Percentiles rank a stretch among this genome's conserved stretches.
phyloP scores from a whole-genome alignment of 2,329 filamentous ascomycete species.

The Aureobasidium sp. region DNA sequence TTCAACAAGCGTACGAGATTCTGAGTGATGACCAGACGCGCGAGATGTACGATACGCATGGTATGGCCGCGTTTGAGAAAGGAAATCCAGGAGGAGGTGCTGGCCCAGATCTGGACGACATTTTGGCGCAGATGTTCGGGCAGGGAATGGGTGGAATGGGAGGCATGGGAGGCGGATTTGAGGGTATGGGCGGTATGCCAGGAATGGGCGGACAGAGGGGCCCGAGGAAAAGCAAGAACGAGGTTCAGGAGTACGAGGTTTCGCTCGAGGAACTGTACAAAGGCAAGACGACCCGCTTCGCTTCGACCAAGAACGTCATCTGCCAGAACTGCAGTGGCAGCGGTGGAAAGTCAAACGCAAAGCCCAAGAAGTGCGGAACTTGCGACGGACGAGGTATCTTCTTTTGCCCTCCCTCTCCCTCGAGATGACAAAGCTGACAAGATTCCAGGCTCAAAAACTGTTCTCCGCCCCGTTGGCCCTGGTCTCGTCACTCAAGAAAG shows the following conservation, averaged over 20 bases:
- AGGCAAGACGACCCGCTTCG: conserved; percentile 95
- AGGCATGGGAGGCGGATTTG: conserved; percentile 41
- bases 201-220: conserved; percentile 15
- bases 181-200: conserved; percentile 53
- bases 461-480: conserved; percentile 75
- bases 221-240: conserved; percentile 67
- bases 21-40: conserved; percentile 93
- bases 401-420: neutral
- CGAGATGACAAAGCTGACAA: neutral
- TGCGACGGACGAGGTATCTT: conserved; percentile 67
- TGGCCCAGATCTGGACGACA: conserved; percentile 84
- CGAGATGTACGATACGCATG: conserved; percentile 83
- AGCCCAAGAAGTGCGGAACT: conserved; percentile 71
- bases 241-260: conserved; percentile 87
- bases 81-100: conserved; percentile 54
- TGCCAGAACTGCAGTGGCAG: conserved; percentile 81
- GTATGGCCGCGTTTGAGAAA: conserved; percentile 91
- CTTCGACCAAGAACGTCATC: conserved; percentile 87
- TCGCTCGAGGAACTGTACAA: conserved; percentile 94
- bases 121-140: conserved; percentile 85
- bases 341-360: conserved; percentile 87
- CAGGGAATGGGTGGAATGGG: conserved; percentile 49
- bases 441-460: conserved; percentile 57
- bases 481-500: conserved; percentile 77
- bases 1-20: conserved; percentile 95